Evolutionary conservation across 495 filamentous ascomycete genomes (phyloP), one percentile per base, ranked within the genome.

Genomic region (Neurospora sp.): DNA sequence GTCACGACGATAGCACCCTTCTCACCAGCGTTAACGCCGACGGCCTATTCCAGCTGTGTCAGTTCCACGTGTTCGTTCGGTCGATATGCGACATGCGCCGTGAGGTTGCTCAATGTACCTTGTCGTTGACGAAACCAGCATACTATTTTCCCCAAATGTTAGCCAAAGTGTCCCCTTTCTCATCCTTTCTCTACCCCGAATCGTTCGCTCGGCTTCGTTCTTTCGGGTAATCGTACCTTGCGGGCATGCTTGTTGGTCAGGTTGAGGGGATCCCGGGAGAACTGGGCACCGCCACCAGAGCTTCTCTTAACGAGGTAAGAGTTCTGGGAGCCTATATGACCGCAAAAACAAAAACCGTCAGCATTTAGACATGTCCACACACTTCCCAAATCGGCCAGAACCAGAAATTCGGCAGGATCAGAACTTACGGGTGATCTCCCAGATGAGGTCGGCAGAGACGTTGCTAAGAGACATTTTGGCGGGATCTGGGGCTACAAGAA

Each of bases 181-280:
- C 31, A 35, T 31, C 23, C 4, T 1, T 18, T 66, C 54, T 66
- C 54, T 18, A 12, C 39, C 70, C 38, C 39, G 39, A 39, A 31
- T 40, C 42, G 38, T 2, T 35, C 11, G 31, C 18, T 62, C 71
- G 59, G 39, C 35, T 62, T 27, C 37, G 37, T 62, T 27, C 59
- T 7, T 69, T 69, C 18, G 54, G 54, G 27, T 31, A 71, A 35
- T 69, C 84, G 75, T 86, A 96, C 94, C 92, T 97, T 99, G 87
- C 93, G 92, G 70, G 88, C 90, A 84, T 97, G 91, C 83, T 92
- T 86, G 90, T 98, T 98, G 79, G 85, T 85, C 79, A 98, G 82
- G 87, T 98, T 99, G 76, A 97, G 84, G 76, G 93, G 92, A 81
- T 99, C 96, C 70, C 91, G 92, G 75, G 96, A 98, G 89, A 99